Conservation (phyloP, 139 green algal genomes). For the Nannochloris sp. region DNA sequence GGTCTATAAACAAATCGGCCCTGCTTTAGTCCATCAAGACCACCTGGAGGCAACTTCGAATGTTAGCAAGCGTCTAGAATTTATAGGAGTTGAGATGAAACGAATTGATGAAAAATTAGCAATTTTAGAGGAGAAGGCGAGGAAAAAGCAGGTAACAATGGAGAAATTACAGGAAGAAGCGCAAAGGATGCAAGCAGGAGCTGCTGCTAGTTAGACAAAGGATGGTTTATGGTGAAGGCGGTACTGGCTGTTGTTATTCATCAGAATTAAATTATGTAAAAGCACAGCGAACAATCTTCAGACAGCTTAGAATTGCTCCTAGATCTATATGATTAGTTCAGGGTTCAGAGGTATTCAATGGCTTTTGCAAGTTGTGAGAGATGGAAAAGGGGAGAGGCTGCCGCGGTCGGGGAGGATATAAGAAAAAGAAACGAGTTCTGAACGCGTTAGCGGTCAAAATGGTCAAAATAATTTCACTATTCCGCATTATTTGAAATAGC, state of each 20-base stretch:
- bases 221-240: not conserved
- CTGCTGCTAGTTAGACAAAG: not conserved
- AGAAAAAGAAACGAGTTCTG: too few species aligned
- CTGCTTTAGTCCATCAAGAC: conserved; percentile 80
- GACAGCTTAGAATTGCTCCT: too few species aligned
- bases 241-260: not conserved
- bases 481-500: too few species aligned
- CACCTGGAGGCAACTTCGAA: conserved; percentile 77
- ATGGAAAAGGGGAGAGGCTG: too few species aligned
- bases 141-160: conserved; percentile 8
- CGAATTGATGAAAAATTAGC: conserved; percentile 30
- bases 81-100: conserved; percentile 51
- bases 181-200: not conserved
- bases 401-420: too few species aligned
- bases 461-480: too few species aligned
- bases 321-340: too few species aligned
- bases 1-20: conserved; percentile 87
- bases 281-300: too few species aligned
- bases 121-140: conserved; percentile 26
- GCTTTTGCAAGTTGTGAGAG: too few species aligned
- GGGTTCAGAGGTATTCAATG: too few species aligned
- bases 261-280: not conserved
- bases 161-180: not conserved
- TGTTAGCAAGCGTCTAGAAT: conserved; percentile 83
- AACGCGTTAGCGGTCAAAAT: too few species aligned